Evolutionary conservation across 2,329 filamentous ascomycete genomes (phyloP), one percentile per base, ranked within the genome.

Genomic region (Dactylellina leptospora): DNA sequence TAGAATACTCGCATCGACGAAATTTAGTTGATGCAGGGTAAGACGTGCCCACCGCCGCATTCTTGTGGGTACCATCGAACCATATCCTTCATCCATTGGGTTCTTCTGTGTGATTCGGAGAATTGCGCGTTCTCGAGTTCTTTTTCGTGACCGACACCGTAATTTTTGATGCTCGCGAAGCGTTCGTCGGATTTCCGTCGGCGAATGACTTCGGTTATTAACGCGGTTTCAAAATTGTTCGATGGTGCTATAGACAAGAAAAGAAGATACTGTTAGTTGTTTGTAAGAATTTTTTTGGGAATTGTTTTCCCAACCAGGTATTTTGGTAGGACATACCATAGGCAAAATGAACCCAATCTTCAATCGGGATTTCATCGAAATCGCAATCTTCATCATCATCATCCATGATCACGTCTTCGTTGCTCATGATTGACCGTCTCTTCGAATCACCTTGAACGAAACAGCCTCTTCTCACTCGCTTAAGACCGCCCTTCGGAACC

Each of bases 161-260:
- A 36, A 33, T 30, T 59, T 30, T 72, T 72, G 16, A 72, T 48
- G 25, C 20, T 64, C 11, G 59, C 51, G 59, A 72, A 72, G 20
- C 59, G 59, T 23, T 72, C 68, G 40, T 72, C 68, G 38, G 68
- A 72, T 63, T 63, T 63, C 11, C 68, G 68, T 23, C 68, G 68
- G 16, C 68, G 68, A 40, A 72, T 59, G 53, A 72, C 68, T 60
- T 72, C 68, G 33, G 68, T 63, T 44, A 72, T 72, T 40, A 72
- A 53, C 5, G 68, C 68, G 13, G 68, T 72, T 45, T 72, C 68
- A 44, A 72, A 72, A 22, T 38, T 59, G 30, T 16, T 64, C n/a
- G 59, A 54, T 48, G 68, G 68, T 44, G 45, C 68, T 72, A 55
- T 33, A 30, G 28, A 22, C 18, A 25, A n/a, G n/a, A 10, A 42